A percentile compares a stretch with the other conserved stretches of the same genome.
phyloP scores from a whole-genome alignment of 768 basidiomycete species.

The Termitomyces sp. region DNA sequence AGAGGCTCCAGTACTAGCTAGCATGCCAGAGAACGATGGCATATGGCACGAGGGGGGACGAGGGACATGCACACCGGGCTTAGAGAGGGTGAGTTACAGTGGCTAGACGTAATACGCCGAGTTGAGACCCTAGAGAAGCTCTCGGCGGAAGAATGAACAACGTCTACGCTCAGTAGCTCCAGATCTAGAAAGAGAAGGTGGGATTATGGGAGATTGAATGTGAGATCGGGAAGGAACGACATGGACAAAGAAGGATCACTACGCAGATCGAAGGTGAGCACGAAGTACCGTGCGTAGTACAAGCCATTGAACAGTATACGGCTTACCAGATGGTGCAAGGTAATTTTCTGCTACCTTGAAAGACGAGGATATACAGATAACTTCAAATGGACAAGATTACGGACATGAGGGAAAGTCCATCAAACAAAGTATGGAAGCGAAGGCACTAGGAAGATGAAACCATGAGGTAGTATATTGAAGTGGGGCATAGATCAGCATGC shows the following conservation, averaged over 20 bases:
- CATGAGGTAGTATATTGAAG: background rate
- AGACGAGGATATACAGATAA: background rate
- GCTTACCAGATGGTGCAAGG: background rate
- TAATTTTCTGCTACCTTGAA: background rate
- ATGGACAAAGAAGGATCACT: background rate
- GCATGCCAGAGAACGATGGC: background rate
- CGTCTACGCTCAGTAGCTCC: background rate
- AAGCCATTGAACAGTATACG: background rate
- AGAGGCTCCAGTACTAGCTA: background rate
- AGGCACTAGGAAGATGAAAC: background rate
- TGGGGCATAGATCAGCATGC: background rate
- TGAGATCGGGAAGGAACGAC: conserved; percentile 3
- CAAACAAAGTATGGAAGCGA: background rate
- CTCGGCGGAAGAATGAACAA: background rate
- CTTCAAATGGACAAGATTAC: background rate
- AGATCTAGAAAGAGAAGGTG: conserved; percentile 6
- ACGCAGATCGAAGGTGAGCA: background rate
- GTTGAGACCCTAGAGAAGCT: background rate
- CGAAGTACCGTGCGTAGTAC: background rate
- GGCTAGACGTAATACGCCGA: conserved; percentile 7
- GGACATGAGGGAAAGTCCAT: background rate
- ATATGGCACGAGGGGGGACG: conserved; percentile 1
- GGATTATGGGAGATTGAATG: background rate
- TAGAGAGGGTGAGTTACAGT: conserved; percentile 3
- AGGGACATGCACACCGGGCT: conserved; percentile 2